Evolutionary conservation across 257 asterid genomes (phyloP).

Genomic region (Marsdenia floribunda): DNA sequence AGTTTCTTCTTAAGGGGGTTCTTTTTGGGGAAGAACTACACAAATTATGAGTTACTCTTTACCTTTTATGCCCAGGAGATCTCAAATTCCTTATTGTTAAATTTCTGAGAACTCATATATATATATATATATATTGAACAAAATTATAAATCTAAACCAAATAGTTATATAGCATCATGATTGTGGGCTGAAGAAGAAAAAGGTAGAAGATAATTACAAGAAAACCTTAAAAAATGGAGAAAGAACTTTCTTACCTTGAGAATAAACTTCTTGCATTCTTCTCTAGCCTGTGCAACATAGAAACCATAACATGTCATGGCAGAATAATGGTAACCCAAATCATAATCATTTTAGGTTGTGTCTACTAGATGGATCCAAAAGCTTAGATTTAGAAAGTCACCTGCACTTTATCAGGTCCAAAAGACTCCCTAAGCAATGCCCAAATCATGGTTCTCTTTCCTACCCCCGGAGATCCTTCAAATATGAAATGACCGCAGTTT

Average conservation of each 20-base stretch:
- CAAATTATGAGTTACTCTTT: background rate
- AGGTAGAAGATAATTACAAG: background rate
- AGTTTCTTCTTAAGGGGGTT: background rate
- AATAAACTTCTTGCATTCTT: conserved; percentile 32
- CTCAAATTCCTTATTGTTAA: background rate
- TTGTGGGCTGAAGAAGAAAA: background rate
- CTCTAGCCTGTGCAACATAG: conserved; percentile 31
- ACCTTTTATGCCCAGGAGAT: background rate
- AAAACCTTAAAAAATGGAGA: background rate
- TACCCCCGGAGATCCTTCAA: conserved; percentile 76
- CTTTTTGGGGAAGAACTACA: background rate
- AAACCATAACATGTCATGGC: background rate
- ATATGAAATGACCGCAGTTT: conserved; percentile 51
- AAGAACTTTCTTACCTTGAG: conserved; percentile 27
- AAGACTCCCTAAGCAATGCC: conserved; percentile 64
- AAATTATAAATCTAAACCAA: background rate
- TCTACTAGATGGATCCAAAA: background rate
- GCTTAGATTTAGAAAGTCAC: conserved; percentile 19
- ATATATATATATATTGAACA: background rate
- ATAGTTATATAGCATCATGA: background rate
- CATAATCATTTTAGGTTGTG: background rate
- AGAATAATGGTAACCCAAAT: background rate
- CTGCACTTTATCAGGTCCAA: conserved; percentile 55
- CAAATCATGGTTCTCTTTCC: conserved; percentile 85
- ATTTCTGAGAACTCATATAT: background rate